phyloP scores from a whole-genome alignment of 345 rosid species.

The Eucalyptus erythrocorys region DNA sequence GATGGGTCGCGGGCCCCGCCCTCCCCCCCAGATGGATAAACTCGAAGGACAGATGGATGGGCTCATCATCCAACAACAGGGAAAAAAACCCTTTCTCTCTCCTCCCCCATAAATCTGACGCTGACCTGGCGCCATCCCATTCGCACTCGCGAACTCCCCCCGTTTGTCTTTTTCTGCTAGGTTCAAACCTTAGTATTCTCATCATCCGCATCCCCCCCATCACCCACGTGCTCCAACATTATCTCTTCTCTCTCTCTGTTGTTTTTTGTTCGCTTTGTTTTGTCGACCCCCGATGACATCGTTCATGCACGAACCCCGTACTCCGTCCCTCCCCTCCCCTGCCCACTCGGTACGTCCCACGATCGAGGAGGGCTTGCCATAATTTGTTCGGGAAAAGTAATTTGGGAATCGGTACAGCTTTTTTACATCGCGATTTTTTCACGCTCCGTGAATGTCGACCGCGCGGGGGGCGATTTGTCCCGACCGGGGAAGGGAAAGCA shows the following conservation, averaged over 20 bases:
- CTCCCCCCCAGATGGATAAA: not conserved
- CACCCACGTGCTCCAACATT: not conserved
- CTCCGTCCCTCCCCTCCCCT: not conserved
- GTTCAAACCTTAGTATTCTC: not conserved
- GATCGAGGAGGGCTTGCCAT: not conserved
- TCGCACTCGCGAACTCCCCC: not conserved
- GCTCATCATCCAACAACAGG: not conserved
- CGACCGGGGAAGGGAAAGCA: not conserved
- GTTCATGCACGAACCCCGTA: not conserved
- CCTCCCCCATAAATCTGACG: not conserved
- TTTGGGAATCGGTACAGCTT: not conserved
- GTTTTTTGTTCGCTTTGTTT: not conserved
- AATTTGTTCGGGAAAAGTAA: not conserved
- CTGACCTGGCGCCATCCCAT: not conserved
- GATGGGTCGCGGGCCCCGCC: not conserved
- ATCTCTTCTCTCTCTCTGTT: not conserved
- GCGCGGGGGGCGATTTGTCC: not conserved
- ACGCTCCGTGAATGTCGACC: not conserved
- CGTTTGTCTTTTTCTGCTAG: not conserved
- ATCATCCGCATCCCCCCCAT: not conserved
- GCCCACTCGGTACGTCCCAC: not conserved
- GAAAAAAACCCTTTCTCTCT: not conserved
- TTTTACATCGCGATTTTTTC: not conserved
- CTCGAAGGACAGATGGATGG: not conserved
- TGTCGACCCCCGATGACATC: not conserved